phyloP scores from a whole-genome alignment of 1,284 basidiomycete genomes.

The Flammula alnicola region DNA sequence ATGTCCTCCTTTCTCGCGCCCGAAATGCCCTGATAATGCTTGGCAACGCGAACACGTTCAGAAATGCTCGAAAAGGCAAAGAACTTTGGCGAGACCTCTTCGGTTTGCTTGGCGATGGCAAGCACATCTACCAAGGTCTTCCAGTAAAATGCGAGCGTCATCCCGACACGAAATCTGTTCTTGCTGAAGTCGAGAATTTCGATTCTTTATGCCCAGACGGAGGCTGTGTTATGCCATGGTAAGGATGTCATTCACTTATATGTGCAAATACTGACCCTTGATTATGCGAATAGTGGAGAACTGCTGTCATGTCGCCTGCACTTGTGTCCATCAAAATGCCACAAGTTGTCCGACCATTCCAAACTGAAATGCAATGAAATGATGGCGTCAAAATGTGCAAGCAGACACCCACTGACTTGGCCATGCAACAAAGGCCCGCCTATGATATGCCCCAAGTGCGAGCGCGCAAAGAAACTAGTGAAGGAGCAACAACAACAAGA shows the following conservation, averaged over 20 bases:
- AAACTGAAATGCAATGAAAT: slow-evolving; percentile 44
- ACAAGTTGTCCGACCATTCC: slow-evolving; percentile 52
- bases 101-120: slow-evolving; percentile 40
- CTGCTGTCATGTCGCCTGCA: slow-evolving; percentile 54
- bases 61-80: slow-evolving; percentile 52
- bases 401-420: slow-evolving; percentile 28
- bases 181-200: slow-evolving; percentile 50
- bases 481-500: slow-evolving; percentile 13
- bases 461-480: slow-evolving; percentile 26
- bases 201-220: slow-evolving; percentile 59
- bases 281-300: slow-evolving; percentile 38
- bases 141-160: slow-evolving; percentile 62
- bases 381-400: slow-evolving; percentile 38
- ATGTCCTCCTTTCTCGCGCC: slow-evolving; percentile 68
- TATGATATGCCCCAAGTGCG: slow-evolving; percentile 22
- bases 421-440: slow-evolving; percentile 33
- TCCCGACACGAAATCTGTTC: slow-evolving; percentile 41
- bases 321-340: slow-evolving; percentile 57
- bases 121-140: slow-evolving; percentile 61
- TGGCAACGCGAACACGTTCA: slow-evolving; percentile 64
- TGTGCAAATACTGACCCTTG: slow-evolving; percentile 14
- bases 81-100: slow-evolving; percentile 57
- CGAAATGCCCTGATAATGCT: slow-evolving; percentile 65
- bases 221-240: slow-evolving; percentile 64
- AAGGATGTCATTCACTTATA: slow-evolving; percentile 26